Base-by-base conservation (phyloP, 2,329 filamentous ascomycete species). In the Diplodia sapinea region DNA sequence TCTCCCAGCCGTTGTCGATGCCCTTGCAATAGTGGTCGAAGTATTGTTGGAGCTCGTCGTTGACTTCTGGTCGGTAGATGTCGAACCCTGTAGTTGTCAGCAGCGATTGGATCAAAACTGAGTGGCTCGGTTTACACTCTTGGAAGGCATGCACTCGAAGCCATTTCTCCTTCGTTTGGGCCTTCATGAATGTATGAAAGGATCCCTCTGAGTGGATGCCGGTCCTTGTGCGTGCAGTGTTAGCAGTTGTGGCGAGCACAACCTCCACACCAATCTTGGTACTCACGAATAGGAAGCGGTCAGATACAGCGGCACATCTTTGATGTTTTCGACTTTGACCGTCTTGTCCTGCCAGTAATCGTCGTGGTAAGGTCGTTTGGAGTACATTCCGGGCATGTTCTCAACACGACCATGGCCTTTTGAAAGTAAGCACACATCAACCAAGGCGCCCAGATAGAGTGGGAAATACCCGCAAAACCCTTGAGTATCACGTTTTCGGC, bases 21-120 rank as follows among this genome's bases (percentile, higher is more conserved):
- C 74, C 79, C 38, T 80, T 82, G 17, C 84, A 74, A 67, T 81
- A 86, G 2, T 71, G 72, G 64, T 85, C 82, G 65, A 85, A 85
- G 73, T 82, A 85, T 7, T 52, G 68, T 4, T 70, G 68, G 2
- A 74, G 62, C 20, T 74, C 71, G 4, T 72, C 66, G 8, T 70
- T 68, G 4, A 69, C 50, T 11, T 71, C 59, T 26, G n/a, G 43
- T 20, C 55, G 65, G 26, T 67, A 67, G 36, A 67, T 51, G 47
- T 67, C 65, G 55, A 52, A 49, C 65, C 64, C 64, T 66, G 13
- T 0, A 2, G 7, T n/a, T 23, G 9, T 66, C 5, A 66, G 40
- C 11, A 12, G n/a, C 6, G 4, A 7, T 31, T n/a, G 8, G 23
- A n/a, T 9, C 3, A 12, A n/a, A 15, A 7, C 20, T 15, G 38